Evolutionary conservation across 805 yeast species (phyloP).

Genomic region (Blastobotrys parvus): DNA sequence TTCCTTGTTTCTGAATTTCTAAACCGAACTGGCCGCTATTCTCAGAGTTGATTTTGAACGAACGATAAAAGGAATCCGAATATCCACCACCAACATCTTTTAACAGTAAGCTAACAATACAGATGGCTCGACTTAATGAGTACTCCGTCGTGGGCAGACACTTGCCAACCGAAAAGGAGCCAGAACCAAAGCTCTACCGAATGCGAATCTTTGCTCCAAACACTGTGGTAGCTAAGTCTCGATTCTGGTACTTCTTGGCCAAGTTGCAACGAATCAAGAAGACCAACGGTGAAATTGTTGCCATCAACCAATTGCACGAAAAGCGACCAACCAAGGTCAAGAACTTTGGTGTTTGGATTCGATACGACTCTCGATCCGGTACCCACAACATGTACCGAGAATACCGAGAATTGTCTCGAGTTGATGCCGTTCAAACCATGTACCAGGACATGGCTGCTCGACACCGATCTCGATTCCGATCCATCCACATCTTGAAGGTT

Average conservation of each 20-base stretch:
- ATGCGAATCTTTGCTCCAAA: slow-evolving; percentile 99
- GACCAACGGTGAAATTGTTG: slow-evolving; percentile 98
- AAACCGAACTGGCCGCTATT: too few species aligned
- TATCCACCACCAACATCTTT: too few species aligned
- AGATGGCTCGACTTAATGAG: slow-evolving; percentile 96
- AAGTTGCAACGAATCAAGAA: slow-evolving; percentile 99
- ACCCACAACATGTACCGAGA: slow-evolving; percentile 99
- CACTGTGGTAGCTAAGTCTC: slow-evolving; percentile 98
- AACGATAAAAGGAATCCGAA: too few species aligned
- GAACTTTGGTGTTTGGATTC: slow-evolving; percentile 99
- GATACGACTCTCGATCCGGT: slow-evolving; percentile 99
- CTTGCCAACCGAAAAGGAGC: slow-evolving; percentile 97
- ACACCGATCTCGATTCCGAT: slow-evolving; percentile 99
- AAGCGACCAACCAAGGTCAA: slow-evolving; percentile 97
- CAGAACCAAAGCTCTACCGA: slow-evolving; percentile 99
- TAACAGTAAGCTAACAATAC: neutral
- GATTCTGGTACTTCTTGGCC: slow-evolving; percentile 99
- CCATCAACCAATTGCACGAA: slow-evolving; percentile 86
- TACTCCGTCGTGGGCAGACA: slow-evolving; percentile 99
- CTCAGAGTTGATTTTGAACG: too few species aligned
- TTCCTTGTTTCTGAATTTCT: too few species aligned
- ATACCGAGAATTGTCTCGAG: slow-evolving; percentile 99
- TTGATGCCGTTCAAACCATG: slow-evolving; percentile 96
- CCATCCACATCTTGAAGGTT: slow-evolving; percentile 98
- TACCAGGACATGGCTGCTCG: slow-evolving; percentile 99